Evolutionary conservation across 176 grass and related monocot genomes (phyloP).

Genomic region (Carex kokanica): DNA sequence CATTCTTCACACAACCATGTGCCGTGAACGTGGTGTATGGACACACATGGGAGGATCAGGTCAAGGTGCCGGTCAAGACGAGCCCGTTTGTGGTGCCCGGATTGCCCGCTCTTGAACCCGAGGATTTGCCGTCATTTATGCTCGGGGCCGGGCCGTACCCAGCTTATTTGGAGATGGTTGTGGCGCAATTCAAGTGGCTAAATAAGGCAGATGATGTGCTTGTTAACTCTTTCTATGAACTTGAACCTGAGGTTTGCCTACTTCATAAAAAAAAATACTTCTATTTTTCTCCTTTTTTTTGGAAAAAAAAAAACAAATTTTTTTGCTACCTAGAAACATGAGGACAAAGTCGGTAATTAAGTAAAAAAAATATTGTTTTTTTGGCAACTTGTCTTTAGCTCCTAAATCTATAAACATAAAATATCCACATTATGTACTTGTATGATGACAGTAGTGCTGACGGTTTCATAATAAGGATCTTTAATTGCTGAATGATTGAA

Average conservation of each 20-base stretch:
- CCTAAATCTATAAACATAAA: background rate
- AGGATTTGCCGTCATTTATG: constrained; percentile 53
- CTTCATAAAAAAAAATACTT: background rate
- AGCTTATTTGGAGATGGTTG: constrained; percentile 29
- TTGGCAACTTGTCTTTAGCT: background rate
- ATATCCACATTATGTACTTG: background rate
- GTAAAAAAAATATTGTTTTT: background rate
- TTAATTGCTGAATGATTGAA: no score
- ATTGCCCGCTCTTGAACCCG: constrained; percentile 32
- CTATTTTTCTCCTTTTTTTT: background rate
- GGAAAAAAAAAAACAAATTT: background rate
- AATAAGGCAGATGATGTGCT: constrained; percentile 50
- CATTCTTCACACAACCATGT: constrained; percentile 63
- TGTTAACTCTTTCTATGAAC: constrained; percentile 67
- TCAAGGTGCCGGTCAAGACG: constrained; percentile 19
- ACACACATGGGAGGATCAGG: constrained; percentile 36
- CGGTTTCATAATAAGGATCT: background rate
- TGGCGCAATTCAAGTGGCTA: constrained; percentile 44
- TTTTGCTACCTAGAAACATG: background rate
- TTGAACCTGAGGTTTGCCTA: constrained; percentile 45
- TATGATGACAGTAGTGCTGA: background rate
- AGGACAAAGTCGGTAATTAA: background rate
- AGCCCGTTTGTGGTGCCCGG: constrained; percentile 36
- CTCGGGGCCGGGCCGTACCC: background rate
- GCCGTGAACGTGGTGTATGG: constrained; percentile 43